These are phyloP conservation scores for Picochlorum sp. DNA, from an alignment of 139 green algal species.

Conservation along the genomic window DNA sequence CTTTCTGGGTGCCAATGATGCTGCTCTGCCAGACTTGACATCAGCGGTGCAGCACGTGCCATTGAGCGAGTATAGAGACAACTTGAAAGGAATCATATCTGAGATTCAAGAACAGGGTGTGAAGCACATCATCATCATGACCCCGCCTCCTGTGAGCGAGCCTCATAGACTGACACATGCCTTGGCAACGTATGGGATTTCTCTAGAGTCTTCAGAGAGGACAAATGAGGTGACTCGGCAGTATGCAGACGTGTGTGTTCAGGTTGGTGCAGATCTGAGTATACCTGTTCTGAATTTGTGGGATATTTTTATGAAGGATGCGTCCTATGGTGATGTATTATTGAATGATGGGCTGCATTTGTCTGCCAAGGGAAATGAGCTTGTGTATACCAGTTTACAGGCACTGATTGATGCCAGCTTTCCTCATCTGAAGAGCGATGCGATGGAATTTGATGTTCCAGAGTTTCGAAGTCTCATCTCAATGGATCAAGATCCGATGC, in stretches of 20 bases:
- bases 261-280: slow-evolving; percentile 29
- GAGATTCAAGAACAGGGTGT: slow-evolving; percentile 23
- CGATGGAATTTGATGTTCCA: slow-evolving; percentile 12
- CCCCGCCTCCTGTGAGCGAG: slow-evolving; percentile 62
- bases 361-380: slow-evolving; percentile 39
- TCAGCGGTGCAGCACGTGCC: slow-evolving; percentile 74
- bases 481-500: background rate
- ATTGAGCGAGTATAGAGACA: slow-evolving; percentile 53
- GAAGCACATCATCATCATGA: slow-evolving; percentile 53
- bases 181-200: slow-evolving; percentile 15
- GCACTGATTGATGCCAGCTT: slow-evolving; percentile 28
- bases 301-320: slow-evolving; percentile 36
- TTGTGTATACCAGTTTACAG: slow-evolving; percentile 37
- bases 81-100: slow-evolving; percentile 53
- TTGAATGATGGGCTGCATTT: slow-evolving; percentile 71
- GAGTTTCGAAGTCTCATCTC: background rate
- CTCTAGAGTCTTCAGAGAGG: slow-evolving; percentile 27
- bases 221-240: slow-evolving; percentile 36
- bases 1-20: slow-evolving; percentile 92
- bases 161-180: slow-evolving; percentile 38
- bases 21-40: slow-evolving; percentile 51
- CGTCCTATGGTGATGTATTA: slow-evolving; percentile 20
- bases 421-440: slow-evolving; percentile 31
- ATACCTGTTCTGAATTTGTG: slow-evolving; percentile 65
- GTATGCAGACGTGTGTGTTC: slow-evolving; percentile 46